Evolutionary conservation across 192 early-diverging fungal genomes (phyloP).

Genomic region (Entomortierella chlamydospora): DNA sequence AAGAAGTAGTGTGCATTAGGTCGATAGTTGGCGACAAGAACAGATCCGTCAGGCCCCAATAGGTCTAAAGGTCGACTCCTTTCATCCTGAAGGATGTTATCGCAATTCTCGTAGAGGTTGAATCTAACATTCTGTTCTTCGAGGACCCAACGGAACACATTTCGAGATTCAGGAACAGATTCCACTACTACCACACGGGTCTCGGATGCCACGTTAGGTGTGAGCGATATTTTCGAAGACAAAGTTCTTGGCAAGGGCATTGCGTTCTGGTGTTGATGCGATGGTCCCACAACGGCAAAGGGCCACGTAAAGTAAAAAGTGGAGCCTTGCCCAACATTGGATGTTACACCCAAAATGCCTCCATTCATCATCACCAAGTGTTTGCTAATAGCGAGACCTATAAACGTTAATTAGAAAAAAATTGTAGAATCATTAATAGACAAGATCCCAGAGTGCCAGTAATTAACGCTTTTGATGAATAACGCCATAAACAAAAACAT

Average conservation of each 20-base stretch:
- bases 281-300: constrained; percentile 6
- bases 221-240: constrained; percentile 19
- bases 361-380: constrained; percentile 77
- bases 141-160: constrained; percentile 26
- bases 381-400: constrained; percentile 82
- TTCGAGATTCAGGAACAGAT: constrained; percentile 15
- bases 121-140: constrained; percentile 38
- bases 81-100: constrained; percentile 34
- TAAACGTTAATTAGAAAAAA: too few species aligned
- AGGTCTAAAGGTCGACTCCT: constrained; percentile 11
- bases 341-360: constrained; percentile 74
- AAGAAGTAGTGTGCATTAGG: constrained; percentile 53
- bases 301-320: constrained; percentile 76
- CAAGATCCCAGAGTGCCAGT: too few species aligned
- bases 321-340: constrained; percentile 70
- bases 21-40: constrained; percentile 20
- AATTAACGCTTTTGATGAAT: too few species aligned
- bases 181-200: constrained; percentile 12
- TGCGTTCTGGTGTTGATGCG: neutral
- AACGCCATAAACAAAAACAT: too few species aligned
- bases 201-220: constrained; percentile 35
- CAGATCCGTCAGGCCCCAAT: constrained; percentile 10
- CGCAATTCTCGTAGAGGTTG: constrained; percentile 25
- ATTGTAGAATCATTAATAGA: too few species aligned
- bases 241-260: constrained; percentile 7